A percentile compares a stretch with the other conserved stretches of the same genome.
phyloP scores from a whole-genome alignment of 106 monocot species.

The Dendrobium chrysotoxum region DNA sequence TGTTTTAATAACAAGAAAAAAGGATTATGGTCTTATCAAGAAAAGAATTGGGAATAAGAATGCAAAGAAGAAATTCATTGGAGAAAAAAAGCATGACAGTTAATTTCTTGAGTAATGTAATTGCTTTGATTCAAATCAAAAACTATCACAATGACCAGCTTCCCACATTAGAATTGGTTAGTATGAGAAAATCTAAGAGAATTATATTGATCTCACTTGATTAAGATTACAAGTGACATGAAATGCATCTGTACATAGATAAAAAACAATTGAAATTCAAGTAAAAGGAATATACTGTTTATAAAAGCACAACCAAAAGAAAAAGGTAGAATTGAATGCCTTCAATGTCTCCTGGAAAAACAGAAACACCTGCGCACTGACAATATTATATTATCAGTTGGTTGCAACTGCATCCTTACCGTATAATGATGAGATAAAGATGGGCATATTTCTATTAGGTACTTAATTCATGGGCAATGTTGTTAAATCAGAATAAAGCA shows the following conservation, averaged over 20 bases:
- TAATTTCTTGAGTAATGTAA: background rate
- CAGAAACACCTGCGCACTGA: background rate
- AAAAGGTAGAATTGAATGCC: background rate
- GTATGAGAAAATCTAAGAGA: background rate
- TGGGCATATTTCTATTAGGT: background rate
- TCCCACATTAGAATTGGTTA: background rate
- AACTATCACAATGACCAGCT: background rate
- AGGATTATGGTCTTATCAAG: background rate
- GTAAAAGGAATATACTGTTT: background rate
- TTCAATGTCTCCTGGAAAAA: background rate
- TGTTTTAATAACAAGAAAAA: background rate
- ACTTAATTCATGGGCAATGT: background rate
- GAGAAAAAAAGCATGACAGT: background rate
- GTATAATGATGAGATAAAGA: background rate
- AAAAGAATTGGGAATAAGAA: background rate
- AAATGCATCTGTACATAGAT: too few relatives aligned
- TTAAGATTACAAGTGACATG: too few relatives aligned
- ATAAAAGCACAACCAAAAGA: background rate
- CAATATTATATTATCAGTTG: background rate
- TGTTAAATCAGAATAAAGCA: background rate
- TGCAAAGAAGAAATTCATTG: background rate
- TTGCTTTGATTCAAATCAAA: background rate
- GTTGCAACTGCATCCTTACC: background rate
- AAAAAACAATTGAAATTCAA: too few relatives aligned
- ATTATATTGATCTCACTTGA: background rate